Evolutionary conservation across 345 rosid species (phyloP).

Genomic region (Gossypium herbaceum): DNA sequence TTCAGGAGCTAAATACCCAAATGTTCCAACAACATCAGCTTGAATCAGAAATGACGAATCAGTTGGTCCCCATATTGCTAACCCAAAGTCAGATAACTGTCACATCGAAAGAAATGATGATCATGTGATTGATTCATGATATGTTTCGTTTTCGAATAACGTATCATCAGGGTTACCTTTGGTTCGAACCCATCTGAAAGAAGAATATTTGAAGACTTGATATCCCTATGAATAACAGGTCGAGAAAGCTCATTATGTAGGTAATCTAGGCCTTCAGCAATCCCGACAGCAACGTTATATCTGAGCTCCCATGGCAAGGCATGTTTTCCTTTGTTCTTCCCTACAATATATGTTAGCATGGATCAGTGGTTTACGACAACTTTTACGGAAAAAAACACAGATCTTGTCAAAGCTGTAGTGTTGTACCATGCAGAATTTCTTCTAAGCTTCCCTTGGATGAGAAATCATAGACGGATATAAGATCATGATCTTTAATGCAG

Average conservation of each 20-base stretch:
- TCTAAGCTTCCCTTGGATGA: conserved; percentile 72
- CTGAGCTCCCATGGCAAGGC: conserved; percentile 61
- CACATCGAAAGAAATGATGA: conserved; percentile 11
- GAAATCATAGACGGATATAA: conserved; percentile 73
- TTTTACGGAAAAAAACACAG: background rate
- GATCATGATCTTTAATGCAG: conserved; percentile 46
- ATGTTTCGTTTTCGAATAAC: background rate
- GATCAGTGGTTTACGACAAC: conserved; percentile 15
- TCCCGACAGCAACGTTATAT: conserved; percentile 51
- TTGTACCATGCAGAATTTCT: conserved; percentile 64
- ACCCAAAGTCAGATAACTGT: conserved; percentile 89
- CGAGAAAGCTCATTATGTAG: conserved; percentile 59
- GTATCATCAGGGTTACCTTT: conserved; percentile 43
- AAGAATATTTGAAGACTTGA: conserved; percentile 90
- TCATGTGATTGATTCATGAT: background rate
- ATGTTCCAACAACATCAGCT: conserved; percentile 79
- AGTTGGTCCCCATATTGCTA: conserved; percentile 81
- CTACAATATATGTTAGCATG: conserved; percentile 23
- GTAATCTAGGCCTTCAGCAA: conserved; percentile 73
- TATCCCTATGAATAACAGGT: conserved; percentile 88
- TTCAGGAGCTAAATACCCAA: conserved; percentile 97
- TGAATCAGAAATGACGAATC: conserved; percentile 50
- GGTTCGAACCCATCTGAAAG: conserved; percentile 67
- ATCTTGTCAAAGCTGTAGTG: conserved; percentile 1
- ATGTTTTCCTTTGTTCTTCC: conserved; percentile 31